Evolutionary conservation across 2,329 filamentous ascomycete species (phyloP), one percentile per base, ranked within the genome.

Genomic region (Cercospora zeae-maydis): DNA sequence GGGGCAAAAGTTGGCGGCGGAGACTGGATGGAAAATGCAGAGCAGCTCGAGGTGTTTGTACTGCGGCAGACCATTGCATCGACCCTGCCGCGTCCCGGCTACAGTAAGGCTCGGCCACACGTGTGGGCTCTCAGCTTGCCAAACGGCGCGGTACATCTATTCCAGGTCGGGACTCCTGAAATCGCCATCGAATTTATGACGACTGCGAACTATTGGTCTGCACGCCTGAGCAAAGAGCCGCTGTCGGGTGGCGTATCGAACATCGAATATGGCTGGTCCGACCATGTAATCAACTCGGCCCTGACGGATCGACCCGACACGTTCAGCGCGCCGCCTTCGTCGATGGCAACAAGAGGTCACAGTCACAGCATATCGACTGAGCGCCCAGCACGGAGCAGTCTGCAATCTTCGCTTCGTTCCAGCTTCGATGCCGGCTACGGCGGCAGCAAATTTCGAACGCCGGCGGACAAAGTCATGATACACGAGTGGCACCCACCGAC

Each of bases 1-100:
- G 87, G 86, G 11, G 85, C 88, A 30, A 84, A 90, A 6, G 95
- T 98, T 1, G 95, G 95, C 68, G 95, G 95, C 64, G 95, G 95
- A 24, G 98, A 99, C 76, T 99, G 95, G 95, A 93, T 93, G 76
- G 93, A 97, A 69, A 98, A 96, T 73, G 95, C 95, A 4, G 92
- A 96, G 67, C 91, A 88, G 67, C 82, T 97, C 9, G 93, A 91
- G 70, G 89, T 88, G 19, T 98, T 97, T 76, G 87, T 90, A 47
- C 85, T 99, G 7, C 86, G 93, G 19, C 93, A 98, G 75, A 96
- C 93, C 0, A 90, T 98, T 67, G 95, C 95, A 10, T 96, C 92
- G 61, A 87, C 90, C 0, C 84, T 99, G 13, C 95, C 95, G 8
- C 85, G 92, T 0, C 93, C 95, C 0, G 95, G 95, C 10, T 98